Evolutionary conservation across 202 grass and related monocot species (phyloP), one percentile per base, ranked within the genome.

Genomic region (Panicum virgatum): DNA sequence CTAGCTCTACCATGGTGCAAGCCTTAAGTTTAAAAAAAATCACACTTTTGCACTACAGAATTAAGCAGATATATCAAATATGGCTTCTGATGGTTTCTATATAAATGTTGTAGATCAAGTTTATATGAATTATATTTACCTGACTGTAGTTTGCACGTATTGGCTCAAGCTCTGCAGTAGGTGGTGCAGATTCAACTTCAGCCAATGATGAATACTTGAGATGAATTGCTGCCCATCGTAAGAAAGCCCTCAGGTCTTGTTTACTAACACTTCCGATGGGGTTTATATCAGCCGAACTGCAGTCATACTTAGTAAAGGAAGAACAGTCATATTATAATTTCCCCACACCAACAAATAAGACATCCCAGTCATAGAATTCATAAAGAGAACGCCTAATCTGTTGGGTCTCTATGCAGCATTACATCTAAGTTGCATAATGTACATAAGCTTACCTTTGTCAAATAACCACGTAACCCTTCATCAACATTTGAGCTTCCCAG

Each of bases 261-360:
- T 98, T 96, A 66, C 92, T 98, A 63, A 98, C 80, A 93, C 96
- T 98, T 66, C 96, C 96, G 12, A 98, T 98, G 43, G 96, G 96
- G 52, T 98, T 98, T 87, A 98, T 88, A 88, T 98, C 96, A 3
- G 96, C 96, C 8, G 92, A 92, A 76, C 96, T 96, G 89, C 96
- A 98, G 79, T 98, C 96, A 87, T 98, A 98, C 96, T 98, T 77
- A 37, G 36, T 19, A 87, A 43, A 83, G 42, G 30, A 83, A 84
- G 36, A 77, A 66, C 20, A 61, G 37, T 43, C 9, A 60, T 54
- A 74, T 86, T 80, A 52, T n/a, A 45, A 34, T 81, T 83, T 77
- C 57, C n/a, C 0, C 34, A 19, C 18, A 86, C 2, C 29, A 78
- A 52, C 60, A 78, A 78, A 75, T 26, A 53, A 62, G 48, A 43